Base-by-base conservation (phyloP, 2,329 filamentous ascomycete genomes). In the Plectosphaerella plurivora region DNA sequence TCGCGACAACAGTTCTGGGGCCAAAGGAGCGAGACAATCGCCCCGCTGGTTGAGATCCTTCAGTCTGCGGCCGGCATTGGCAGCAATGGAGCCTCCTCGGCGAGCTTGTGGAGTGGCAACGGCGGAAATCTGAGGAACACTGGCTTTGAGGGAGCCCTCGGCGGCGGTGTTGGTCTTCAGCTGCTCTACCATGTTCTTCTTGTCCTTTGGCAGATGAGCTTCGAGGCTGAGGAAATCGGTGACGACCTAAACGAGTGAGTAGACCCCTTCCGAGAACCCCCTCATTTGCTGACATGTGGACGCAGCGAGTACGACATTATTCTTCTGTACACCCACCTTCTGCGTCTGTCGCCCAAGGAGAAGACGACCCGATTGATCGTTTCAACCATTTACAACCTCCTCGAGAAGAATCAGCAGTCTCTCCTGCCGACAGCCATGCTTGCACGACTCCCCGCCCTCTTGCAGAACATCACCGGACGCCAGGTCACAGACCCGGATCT, bases 201-300 rank as follows among this genome's bases (percentile, higher is more conserved):
- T 49, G 92, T 96, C 12, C 75, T 99, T 53, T 99, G 94, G 94
- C 92, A 97, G 75, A 78, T 99, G 60, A 96, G 91, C 65, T 99
- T 99, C 60, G 94, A 97, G 67, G 90, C 91, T 12, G 86, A 87
- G 54, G 72, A 77, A 2, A 77, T 87, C 63, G 83, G 83, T 37
- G 81, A 86, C 55, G 91, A 93, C 42, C 77, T 99, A 53, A 89
- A 97, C 70, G 85, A 91, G 89, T 94, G 78, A 63, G 87, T 72
- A 11, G n/a, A 15, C 28, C 18, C 8, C 11, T 46, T 11, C 16
- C 5, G 14, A 8, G 10, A 25, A 15, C 42, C 16, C 11, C 28
- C 20, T 39, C 35, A 39, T 44, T 28, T 28, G 15, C 25, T 49
- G 35, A 50, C 48, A 44, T n/a, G 25, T 9, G 3, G 14, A 35